phyloP scores from a whole-genome alignment of 345 rosid genomes.

The Durio zibethinus region DNA sequence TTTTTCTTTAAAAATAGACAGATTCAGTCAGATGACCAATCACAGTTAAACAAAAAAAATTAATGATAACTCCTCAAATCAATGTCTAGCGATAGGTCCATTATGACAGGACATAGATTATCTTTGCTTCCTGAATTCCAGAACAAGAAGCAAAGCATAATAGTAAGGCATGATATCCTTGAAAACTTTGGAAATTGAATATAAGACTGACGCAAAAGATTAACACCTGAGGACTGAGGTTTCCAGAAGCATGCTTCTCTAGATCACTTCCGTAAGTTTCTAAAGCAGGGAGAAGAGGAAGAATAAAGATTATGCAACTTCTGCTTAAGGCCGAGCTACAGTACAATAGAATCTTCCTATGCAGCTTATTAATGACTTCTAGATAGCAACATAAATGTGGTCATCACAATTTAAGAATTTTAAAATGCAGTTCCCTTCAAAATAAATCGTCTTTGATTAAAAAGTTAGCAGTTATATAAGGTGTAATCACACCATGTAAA shows the following conservation, averaged over 20 bases:
- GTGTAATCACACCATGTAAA: neutral
- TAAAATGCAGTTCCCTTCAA: neutral
- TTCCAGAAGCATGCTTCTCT: neutral
- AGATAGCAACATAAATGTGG: neutral
- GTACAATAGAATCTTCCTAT: neutral
- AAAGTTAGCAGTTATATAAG: neutral
- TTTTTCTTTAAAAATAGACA: too few relatives aligned
- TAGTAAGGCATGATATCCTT: neutral
- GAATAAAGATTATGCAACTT: neutral
- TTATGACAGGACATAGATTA: too few relatives aligned
- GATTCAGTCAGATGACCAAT: too few relatives aligned
- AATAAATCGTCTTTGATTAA: neutral
- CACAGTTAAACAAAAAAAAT: too few relatives aligned
- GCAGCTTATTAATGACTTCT: neutral
- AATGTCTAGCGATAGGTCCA: too few relatives aligned
- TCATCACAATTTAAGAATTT: neutral
- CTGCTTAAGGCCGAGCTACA: neutral
- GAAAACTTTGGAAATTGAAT: neutral
- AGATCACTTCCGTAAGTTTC: neutral
- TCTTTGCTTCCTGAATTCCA: neutral
- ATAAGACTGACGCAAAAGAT: neutral
- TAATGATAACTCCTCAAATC: too few relatives aligned
- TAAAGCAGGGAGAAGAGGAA: neutral
- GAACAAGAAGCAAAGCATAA: neutral
- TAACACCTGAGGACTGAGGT: neutral